Evolutionary conservation across 2,329 filamentous ascomycete genomes (phyloP), one percentile per base, ranked within the genome.

Genomic region (Xylariales sp.): DNA sequence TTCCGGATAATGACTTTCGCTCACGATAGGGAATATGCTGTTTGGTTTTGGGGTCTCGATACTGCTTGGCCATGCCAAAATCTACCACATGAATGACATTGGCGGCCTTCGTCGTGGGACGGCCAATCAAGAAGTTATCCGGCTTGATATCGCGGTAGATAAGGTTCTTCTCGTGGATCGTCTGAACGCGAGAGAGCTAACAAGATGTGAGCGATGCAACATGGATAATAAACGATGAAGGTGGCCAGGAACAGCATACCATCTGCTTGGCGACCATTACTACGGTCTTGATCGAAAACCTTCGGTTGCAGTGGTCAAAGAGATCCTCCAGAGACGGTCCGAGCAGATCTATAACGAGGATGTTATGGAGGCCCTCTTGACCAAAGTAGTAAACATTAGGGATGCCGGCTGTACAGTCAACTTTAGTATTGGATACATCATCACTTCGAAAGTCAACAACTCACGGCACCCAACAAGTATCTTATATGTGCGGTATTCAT

Each of bases 321-420:
- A 99, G 88, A 78, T 99, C 95, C 80, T 99, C 95, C 68, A 99
- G 87, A 71, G 94, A 97, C 60, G 95, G 95, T 16, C 95, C 95
- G 32, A 99, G 90, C 49, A 99, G 87, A 82, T 99, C 95, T 77
- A 98, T 98, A 75, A 99, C 95, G 58, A 99, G 90, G 74, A 98
- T 98, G 84, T 99, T 98, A 86, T 99, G 96, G 36, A 98, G 90
- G 75, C 95, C 96, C 82, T 98, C 95, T 80, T 99, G 96, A 70
- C 96, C 96, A 75, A 98, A 99, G 83, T 98, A 99, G 85, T 98
- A 98, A 77, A 99, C 96, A 88, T 98, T 98, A 77, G 96, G 96
- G 75, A 99, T 98, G 77, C 96, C 96, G 77, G 95, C 95, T 98
- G 80, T 34, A 55, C 65, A 48, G 43, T 41, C 69, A 76, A 66